Evolutionary conservation across 2,329 filamentous ascomycete species (phyloP).

Genomic region (Aureobasidium sp.): DNA sequence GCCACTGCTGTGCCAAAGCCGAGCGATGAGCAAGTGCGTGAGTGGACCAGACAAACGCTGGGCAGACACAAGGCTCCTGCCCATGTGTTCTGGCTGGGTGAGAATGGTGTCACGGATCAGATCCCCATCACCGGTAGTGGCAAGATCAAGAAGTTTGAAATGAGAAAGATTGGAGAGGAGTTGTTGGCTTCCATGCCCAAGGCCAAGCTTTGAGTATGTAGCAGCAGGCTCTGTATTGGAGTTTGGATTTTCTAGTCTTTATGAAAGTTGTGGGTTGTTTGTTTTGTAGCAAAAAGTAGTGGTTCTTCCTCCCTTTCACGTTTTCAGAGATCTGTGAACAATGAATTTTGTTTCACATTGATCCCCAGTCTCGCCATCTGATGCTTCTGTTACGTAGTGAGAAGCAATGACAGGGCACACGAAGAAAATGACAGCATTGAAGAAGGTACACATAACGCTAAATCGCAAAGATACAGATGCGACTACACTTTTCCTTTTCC

Average conservation of each 20-base stretch:
- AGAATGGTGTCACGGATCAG: slow-evolving; percentile 28
- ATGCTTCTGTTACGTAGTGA: too few relatives aligned
- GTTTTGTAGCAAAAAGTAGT: background rate
- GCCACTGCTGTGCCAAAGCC: slow-evolving; percentile 20
- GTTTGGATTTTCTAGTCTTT: background rate
- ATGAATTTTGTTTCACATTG: too few relatives aligned
- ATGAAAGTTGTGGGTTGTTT: background rate
- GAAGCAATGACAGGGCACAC: too few relatives aligned
- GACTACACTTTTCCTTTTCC: background rate
- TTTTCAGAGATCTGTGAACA: too few relatives aligned
- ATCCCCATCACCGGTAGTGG: slow-evolving; percentile 37
- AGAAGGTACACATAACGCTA: background rate
- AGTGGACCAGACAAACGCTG: slow-evolving; percentile 31
- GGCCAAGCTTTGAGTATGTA: background rate
- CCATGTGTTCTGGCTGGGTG: slow-evolving; percentile 69
- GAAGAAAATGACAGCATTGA: too few relatives aligned
- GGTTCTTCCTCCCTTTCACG: background rate
- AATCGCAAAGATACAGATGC: background rate
- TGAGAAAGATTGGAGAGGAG: slow-evolving; percentile 19
- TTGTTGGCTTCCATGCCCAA: slow-evolving; percentile 10
- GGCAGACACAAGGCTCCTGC: slow-evolving; percentile 49
- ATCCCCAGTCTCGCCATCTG: too few relatives aligned
- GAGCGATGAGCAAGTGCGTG: slow-evolving; percentile 27
- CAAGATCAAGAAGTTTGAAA: slow-evolving; percentile 38
- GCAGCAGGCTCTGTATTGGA: background rate